phyloP scores from a whole-genome alignment of 75 land plant genomes.

The Ceratopteris richardii region DNA sequence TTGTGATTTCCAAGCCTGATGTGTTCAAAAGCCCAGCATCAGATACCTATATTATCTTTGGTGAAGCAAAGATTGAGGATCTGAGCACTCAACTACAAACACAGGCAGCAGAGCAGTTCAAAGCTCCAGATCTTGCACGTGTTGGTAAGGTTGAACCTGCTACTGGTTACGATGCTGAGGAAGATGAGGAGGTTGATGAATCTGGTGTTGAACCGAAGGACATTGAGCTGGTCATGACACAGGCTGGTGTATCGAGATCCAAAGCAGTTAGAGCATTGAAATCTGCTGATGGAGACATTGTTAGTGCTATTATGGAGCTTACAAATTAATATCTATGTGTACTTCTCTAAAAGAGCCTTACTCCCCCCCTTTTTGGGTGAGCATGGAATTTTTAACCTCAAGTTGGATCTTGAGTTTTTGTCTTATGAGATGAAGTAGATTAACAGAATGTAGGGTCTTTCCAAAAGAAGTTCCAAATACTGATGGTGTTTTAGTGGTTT shows the following conservation, averaged over 20 bases:
- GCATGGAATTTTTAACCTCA: no score
- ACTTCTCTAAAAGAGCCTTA: background rate
- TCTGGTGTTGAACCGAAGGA: slow-evolving; percentile 74
- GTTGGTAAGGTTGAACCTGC: slow-evolving; percentile 49
- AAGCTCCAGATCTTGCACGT: slow-evolving; percentile 47
- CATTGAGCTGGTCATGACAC: slow-evolving; percentile 87
- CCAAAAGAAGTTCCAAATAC: no score
- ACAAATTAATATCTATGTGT: no score
- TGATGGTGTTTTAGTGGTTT: no score
- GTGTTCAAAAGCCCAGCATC: slow-evolving; percentile 85
- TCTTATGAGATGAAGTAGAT: no score
- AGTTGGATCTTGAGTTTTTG: no score
- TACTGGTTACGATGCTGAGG: slow-evolving; percentile 24
- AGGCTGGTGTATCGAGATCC: slow-evolving; percentile 66
- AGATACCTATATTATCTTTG: slow-evolving; percentile 75
- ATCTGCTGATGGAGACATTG: slow-evolving; percentile 63
- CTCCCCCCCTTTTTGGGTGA: no score
- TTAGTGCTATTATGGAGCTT: slow-evolving; percentile 84
- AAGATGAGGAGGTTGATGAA: slow-evolving; percentile 81
- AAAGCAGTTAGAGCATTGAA: slow-evolving; percentile 78
- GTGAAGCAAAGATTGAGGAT: slow-evolving; percentile 86
- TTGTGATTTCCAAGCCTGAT: slow-evolving; percentile 85
- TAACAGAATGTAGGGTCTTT: no score
- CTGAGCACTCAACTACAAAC: slow-evolving; percentile 74
- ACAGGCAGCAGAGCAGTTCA: slow-evolving; percentile 82